A percentile compares a stretch with the other conserved stretches of the same genome.
Conservation (phyloP, 2,329 filamentous ascomycete genomes). For the Aspergillus phoenicis region DNA sequence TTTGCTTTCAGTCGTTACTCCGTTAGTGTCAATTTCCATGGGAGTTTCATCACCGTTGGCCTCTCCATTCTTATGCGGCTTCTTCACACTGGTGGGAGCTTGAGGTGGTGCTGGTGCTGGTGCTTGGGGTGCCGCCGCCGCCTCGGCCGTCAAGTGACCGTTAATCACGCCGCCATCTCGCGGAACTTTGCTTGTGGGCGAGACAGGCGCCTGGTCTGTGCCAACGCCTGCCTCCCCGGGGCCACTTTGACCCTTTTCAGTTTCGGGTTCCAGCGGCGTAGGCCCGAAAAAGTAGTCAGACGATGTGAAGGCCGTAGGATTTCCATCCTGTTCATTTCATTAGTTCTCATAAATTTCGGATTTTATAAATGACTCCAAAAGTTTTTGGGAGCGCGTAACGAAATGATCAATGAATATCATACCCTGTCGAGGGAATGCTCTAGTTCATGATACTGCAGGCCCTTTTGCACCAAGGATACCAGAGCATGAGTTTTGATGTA, state of each 20-base stretch:
- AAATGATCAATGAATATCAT: constrained; percentile 27
- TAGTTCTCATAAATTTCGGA: constrained; percentile 16
- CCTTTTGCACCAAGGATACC: constrained; percentile 65
- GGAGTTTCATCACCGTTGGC: constrained; percentile 37
- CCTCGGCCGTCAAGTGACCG: constrained; percentile 31
- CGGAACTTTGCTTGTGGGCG: constrained; percentile 36
- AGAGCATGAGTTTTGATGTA: constrained; percentile 62
- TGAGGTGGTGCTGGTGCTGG: constrained; percentile 25
- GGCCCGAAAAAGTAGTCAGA: constrained; percentile 53
- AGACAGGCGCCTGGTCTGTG: constrained; percentile 34
- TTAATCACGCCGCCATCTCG: constrained; percentile 40
- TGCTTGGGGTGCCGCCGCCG: constrained; percentile 2
- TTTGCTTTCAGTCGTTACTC: constrained; percentile 32
- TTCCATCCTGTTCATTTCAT: constrained; percentile 40
- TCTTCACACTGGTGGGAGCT: constrained; percentile 32
- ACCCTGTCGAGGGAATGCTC: constrained; percentile 53
- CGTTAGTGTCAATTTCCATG: constrained; percentile 48
- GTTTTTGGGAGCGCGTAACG: background rate
- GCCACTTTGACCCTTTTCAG: constrained; percentile 32
- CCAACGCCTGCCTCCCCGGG: constrained; percentile 28
- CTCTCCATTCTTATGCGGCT: constrained; percentile 37
- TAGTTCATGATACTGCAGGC: constrained; percentile 57
- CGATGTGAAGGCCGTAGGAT: constrained; percentile 37
- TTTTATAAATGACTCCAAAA: background rate
- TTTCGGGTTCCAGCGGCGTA: constrained; percentile 38